Evolutionary conservation across 441 rosid genomes (phyloP), one percentile per base, ranked within the genome.

Genomic region (Pelargonium myrrhifolium): DNA sequence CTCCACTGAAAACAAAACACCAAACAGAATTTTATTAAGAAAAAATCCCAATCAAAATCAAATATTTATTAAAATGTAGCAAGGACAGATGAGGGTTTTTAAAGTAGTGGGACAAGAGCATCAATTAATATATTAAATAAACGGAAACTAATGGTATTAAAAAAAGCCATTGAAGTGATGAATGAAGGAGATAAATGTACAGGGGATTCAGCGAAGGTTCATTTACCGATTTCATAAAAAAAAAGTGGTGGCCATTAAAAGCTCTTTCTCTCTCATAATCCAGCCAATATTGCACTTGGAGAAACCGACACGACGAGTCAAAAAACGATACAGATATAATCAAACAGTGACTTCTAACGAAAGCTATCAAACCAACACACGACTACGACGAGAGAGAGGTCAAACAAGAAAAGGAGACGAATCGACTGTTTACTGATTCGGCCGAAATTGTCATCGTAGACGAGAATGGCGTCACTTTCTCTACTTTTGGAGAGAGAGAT

Each of bases 41-140:
- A 11, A 12, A 1, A 1, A 47, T 3, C 12, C 14, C 12, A 45
- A 9, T 45, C 12, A 3, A 11, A 1, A 47, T 47, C 53, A 47
- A 47, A 12, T 47, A 47, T 47, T 88, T 89, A 4, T 8, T 65
- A 51, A 75, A 77, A n/a, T 74, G 77, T 72, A 69, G 73, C 17
- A 68, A 73, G 65, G 67, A 73, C 35, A 63, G 64, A 72, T 42
- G 9, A 9, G 47, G 3, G 9, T 51, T 14, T 8, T 14, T 14
- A 11, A 51, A 51, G 7, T 66, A 76, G 64, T 65, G 26, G 76
- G 66, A 71, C 53, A 71, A 61, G 49, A 66, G 69, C 68, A 59
- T 64, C 72, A 67, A 20, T 59, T 53, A 42, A 12, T 42, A 12
- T 12, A 42, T 42, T 42, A 42, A 42, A 9, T 9, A 42, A 42